These are phyloP conservation scores for Lipomyces spencermartinsiae DNA, from an alignment of 805 yeast species.

Conservation along the genomic window DNA sequence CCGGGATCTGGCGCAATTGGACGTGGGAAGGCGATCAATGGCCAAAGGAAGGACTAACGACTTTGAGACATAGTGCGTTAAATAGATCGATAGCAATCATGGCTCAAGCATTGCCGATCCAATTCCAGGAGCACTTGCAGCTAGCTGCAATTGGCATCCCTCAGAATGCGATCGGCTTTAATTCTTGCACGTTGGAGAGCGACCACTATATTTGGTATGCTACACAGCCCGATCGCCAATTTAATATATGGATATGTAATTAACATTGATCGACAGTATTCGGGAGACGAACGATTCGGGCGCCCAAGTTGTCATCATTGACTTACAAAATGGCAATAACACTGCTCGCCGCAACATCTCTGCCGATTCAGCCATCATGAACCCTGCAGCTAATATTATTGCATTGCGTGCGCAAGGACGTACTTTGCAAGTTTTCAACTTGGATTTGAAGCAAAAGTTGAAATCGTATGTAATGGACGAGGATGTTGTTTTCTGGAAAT, in stretches of 20 bases:
- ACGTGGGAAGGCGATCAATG: neutral
- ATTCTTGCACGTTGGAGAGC: conserved; percentile 92
- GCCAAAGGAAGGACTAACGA: neutral
- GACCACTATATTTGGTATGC: conserved; percentile 83
- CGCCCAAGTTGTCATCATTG: conserved; percentile 88
- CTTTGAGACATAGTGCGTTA: neutral
- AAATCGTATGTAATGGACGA: conserved; percentile 85
- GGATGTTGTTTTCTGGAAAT: conserved; percentile 94
- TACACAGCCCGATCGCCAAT: neutral
- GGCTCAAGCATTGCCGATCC: conserved; percentile 81
- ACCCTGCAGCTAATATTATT: conserved; percentile 85
- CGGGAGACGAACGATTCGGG: conserved; percentile 56
- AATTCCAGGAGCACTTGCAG: conserved; percentile 93
- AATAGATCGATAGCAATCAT: conserved; percentile 9
- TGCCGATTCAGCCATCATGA: conserved; percentile 97
- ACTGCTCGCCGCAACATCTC: conserved; percentile 91
- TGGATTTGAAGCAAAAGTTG: conserved; percentile 84
- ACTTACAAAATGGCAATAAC: conserved; percentile 76
- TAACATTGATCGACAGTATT: conserved; percentile 40
- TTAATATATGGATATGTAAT: neutral
- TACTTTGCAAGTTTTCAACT: conserved; percentile 90
- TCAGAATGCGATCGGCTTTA: conserved; percentile 84
- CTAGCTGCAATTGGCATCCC: conserved; percentile 85
- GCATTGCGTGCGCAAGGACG: conserved; percentile 96
- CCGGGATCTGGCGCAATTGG: neutral